Evolutionary conservation across 2,329 filamentous ascomycete genomes (phyloP).

Genomic region (Diaporthe helianthi): DNA sequence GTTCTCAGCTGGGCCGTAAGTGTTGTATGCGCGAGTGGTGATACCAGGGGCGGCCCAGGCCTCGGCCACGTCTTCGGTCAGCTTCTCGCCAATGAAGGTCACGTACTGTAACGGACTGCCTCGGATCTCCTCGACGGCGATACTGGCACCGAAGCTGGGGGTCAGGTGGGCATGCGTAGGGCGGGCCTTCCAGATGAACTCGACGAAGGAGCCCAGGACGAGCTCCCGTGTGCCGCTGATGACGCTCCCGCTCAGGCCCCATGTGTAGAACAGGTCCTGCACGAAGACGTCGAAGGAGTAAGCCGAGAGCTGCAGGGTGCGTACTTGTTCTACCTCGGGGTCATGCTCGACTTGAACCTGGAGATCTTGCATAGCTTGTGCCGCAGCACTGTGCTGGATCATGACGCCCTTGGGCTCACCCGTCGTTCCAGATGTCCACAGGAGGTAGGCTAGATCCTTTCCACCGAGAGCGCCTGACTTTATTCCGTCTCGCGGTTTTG

Average conservation of each 20-base stretch:
- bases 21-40: conserved; percentile 35
- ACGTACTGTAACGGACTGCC: conserved; percentile 35
- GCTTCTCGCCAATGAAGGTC: conserved; percentile 46
- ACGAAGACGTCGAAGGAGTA: conserved; percentile 46
- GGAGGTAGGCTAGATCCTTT: conserved; percentile 42
- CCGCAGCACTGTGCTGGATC: conserved; percentile 44
- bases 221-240: conserved; percentile 64
- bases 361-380: conserved; percentile 46
- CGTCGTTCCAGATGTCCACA: conserved; percentile 46
- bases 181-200: conserved; percentile 19
- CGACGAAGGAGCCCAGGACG: conserved; percentile 57
- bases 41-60: conserved; percentile 46
- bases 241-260: conserved; percentile 65
- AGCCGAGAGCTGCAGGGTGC: conserved; percentile 24
- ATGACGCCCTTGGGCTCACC: conserved; percentile 46
- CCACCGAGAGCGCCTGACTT: background rate
- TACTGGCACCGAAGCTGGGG: conserved; percentile 23
- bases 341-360: conserved; percentile 45
- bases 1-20: conserved; percentile 26
- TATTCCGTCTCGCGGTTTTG: conserved; percentile 27
- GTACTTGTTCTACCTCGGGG: conserved; percentile 30
- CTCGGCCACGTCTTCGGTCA: conserved; percentile 43
- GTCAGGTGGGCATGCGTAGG: conserved; percentile 26
- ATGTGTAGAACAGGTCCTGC: conserved; percentile 70
- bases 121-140: conserved; percentile 36